Percentiles rank a stretch among this genome's conserved stretches.
phyloP scores from a whole-genome alignment of 169 alveolate species.

The Cryptosporidium sp. region DNA sequence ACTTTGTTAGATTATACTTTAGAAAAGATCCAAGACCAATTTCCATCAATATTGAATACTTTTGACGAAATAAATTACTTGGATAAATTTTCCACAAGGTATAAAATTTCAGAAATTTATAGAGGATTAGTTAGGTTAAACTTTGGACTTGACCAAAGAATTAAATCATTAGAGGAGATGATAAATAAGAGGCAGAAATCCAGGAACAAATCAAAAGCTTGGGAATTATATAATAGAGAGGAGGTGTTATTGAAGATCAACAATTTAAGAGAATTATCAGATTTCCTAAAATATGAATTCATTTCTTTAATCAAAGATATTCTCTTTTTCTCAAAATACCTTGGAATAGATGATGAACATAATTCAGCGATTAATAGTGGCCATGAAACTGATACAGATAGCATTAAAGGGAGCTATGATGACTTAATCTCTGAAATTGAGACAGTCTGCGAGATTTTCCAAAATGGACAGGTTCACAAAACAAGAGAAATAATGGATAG shows the following conservation, averaged over 20 bases:
- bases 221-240: background rate
- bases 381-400: background rate
- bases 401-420: constrained; percentile 1
- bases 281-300: constrained; percentile 45
- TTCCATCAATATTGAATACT: constrained; percentile 49
- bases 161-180: constrained; percentile 5
- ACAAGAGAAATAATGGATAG: constrained; percentile 16
- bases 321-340: constrained; percentile 38
- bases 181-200: background rate
- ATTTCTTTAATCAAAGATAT: constrained; percentile 30
- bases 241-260: background rate
- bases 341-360: constrained; percentile 19
- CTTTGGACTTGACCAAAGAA: constrained; percentile 23
- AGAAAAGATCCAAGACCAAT: constrained; percentile 54
- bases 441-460: background rate
- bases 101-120: constrained; percentile 44
- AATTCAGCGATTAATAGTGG: background rate
- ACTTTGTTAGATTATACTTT: constrained; percentile 64
- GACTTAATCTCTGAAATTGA: constrained; percentile 26
- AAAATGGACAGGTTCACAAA: constrained; percentile 1
- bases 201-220: no score
- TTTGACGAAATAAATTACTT: constrained; percentile 55
- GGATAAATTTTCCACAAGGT: constrained; percentile 11
- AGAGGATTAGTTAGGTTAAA: constrained; percentile 52
- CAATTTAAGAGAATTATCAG: constrained; percentile 8